Conservation (phyloP, 2,329 filamentous ascomycete genomes). For the Nigrograna mackinnonii region DNA sequence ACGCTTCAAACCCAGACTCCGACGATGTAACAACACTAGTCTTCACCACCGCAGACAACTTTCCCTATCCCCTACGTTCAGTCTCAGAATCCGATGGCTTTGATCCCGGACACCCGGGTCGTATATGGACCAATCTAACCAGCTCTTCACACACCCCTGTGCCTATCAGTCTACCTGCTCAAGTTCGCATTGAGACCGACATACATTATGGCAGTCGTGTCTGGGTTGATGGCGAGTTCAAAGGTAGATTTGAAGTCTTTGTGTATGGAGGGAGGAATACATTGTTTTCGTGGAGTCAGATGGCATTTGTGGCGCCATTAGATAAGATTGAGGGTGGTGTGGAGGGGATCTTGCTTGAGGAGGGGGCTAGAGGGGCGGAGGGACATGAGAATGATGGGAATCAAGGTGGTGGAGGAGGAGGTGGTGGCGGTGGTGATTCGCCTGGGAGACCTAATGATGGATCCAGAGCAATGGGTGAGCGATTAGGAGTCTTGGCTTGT, state of each 20-base stretch:
- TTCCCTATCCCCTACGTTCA: constrained; percentile 53
- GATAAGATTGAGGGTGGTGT: constrained; percentile 37
- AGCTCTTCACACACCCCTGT: constrained; percentile 51
- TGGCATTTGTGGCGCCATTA: constrained; percentile 59
- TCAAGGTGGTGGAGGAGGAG: too few species aligned
- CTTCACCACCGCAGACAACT: constrained; percentile 45
- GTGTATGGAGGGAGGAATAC: constrained; percentile 58
- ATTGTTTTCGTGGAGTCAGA: constrained; percentile 59
- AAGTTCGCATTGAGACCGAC: constrained; percentile 50
- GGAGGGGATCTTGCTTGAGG: constrained; percentile 16
- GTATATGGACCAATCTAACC: constrained; percentile 57
- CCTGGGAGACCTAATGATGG: too few species aligned
- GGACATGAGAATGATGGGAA: too few species aligned
- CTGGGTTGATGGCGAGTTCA: constrained; percentile 52
- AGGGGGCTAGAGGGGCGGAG: constrained; percentile 13
- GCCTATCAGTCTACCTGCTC: constrained; percentile 32
- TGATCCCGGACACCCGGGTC: constrained; percentile 52
- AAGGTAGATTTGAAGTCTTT: constrained; percentile 58
- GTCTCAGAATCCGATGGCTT: constrained; percentile 49
- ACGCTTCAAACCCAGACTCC: constrained; percentile 8
- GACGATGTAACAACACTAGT: constrained; percentile 39
- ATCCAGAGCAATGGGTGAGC: too few species aligned
- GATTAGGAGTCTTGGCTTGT: too few species aligned
- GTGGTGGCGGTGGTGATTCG: too few species aligned
- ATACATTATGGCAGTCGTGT: constrained; percentile 52